phyloP scores from a whole-genome alignment of 768 basidiomycete species.

The Strobilomyces dryophilus region DNA sequence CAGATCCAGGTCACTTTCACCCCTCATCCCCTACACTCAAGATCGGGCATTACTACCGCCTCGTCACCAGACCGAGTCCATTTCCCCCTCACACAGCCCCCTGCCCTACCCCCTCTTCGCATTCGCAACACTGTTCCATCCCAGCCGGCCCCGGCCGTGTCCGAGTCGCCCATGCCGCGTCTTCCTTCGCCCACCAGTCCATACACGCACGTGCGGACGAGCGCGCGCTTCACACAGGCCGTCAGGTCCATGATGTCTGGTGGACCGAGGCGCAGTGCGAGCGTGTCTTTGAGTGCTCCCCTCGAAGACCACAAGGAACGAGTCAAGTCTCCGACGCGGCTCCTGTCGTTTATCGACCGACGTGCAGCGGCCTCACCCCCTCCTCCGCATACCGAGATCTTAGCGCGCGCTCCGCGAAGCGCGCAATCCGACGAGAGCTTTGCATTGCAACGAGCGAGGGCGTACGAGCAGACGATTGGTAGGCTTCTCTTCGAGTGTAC shows the following conservation, averaged over 20 bases:
- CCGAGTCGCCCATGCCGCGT: slow-evolving; percentile 16
- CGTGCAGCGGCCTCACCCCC: slow-evolving; percentile 2
- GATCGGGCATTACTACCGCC: slow-evolving; percentile 14
- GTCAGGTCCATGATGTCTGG: slow-evolving; percentile 27
- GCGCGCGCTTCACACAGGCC: slow-evolving; percentile 19
- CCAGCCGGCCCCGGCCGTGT: slow-evolving; percentile 11
- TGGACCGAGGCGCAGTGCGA: slow-evolving; percentile 13
- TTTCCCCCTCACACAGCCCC: slow-evolving; percentile 7
- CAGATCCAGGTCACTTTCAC: neutral
- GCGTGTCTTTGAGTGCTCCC: neutral
- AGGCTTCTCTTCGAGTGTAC: neutral
- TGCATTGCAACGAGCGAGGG: slow-evolving; percentile 28
- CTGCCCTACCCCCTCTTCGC: slow-evolving; percentile 12
- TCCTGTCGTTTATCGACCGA: slow-evolving; percentile 16
- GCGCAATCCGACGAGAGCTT: slow-evolving; percentile 21
- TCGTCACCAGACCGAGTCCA: slow-evolving; percentile 2
- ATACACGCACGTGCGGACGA: slow-evolving; percentile 16
- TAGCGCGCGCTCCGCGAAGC: slow-evolving; percentile 5
- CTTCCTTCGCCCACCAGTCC: slow-evolving; percentile 8
- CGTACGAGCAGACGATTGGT: slow-evolving; percentile 27
- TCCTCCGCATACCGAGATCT: slow-evolving; percentile 3
- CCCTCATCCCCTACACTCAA: slow-evolving; percentile 7
- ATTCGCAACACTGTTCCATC: slow-evolving; percentile 16
- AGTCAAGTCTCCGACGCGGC: slow-evolving; percentile 6
- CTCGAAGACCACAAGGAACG: slow-evolving; percentile 10